These are phyloP conservation scores for Chytriomyces sp. DNA, from an alignment of 192 early-diverging fungal species.

Conservation along the genomic window DNA sequence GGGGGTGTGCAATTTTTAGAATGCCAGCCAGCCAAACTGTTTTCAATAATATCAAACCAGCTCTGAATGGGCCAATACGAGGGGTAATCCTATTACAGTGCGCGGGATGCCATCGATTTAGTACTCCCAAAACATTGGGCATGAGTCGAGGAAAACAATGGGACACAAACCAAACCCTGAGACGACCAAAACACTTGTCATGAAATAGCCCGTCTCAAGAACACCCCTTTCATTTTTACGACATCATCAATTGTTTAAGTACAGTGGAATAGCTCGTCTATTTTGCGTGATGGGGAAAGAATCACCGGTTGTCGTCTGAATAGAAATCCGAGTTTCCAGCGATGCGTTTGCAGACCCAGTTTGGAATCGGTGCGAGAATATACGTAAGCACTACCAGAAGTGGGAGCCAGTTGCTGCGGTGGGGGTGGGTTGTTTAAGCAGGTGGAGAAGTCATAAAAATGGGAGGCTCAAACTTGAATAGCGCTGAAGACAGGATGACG, in stretches of 20 bases:
- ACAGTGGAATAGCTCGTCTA: conserved; percentile 1
- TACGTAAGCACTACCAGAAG: conserved; percentile 92
- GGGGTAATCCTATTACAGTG: conserved; percentile 63
- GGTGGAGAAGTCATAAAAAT: conserved; percentile 8
- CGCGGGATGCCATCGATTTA: neutral
- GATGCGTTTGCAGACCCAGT: conserved; percentile 79
- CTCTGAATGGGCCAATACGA: conserved; percentile 81
- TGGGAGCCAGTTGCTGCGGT: conserved; percentile 89
- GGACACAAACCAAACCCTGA: conserved; percentile 79
- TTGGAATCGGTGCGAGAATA: conserved; percentile 89
- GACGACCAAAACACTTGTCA: conserved; percentile 90
- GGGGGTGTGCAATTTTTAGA: no score
- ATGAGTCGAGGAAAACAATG: conserved; percentile 5
- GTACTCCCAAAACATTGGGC: neutral
- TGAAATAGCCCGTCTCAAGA: conserved; percentile 70
- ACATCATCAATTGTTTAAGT: conserved; percentile 28
- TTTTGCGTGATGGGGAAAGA: no score
- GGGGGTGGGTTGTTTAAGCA: neutral
- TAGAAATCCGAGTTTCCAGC: conserved; percentile 55
- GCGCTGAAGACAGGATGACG: conserved; percentile 93
- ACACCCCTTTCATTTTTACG: conserved; percentile 44
- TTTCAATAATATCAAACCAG: conserved; percentile 57
- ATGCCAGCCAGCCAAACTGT: no score
- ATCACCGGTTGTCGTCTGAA: conserved; percentile 65
- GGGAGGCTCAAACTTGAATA: conserved; percentile 70